phyloP scores from a whole-genome alignment of 106 monocot species.

The Phalaenopsis equestris region DNA sequence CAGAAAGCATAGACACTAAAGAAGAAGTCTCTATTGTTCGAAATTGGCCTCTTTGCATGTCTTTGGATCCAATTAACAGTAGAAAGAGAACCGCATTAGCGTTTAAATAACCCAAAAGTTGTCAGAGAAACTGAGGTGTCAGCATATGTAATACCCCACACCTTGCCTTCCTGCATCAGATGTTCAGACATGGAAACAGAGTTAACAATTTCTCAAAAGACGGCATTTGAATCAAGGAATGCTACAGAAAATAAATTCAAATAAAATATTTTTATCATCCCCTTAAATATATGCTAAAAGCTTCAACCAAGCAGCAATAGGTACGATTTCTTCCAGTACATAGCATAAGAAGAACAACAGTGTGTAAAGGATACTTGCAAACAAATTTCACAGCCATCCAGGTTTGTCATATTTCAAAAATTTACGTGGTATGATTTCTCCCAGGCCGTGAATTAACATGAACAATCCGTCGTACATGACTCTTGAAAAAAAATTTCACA shows the following conservation, averaged over 20 bases:
- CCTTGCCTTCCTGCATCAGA: conserved; percentile 6
- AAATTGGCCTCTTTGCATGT: background rate
- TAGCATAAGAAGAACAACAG: background rate
- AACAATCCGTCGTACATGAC: background rate
- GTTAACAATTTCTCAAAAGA: background rate
- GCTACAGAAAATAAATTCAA: background rate
- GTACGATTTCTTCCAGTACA: background rate
- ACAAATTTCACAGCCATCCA: background rate
- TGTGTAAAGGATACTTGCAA: background rate
- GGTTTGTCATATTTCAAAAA: background rate
- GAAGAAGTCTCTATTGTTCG: background rate
- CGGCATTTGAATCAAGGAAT: background rate
- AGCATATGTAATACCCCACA: background rate
- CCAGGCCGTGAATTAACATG: background rate
- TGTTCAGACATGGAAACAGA: background rate
- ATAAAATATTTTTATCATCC: background rate
- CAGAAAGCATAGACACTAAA: background rate
- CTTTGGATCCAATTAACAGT: background rate
- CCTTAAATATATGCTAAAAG: background rate
- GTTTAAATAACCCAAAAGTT: background rate
- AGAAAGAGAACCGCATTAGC: background rate
- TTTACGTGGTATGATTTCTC: background rate
- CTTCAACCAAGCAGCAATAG: background rate
- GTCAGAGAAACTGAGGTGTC: background rate
- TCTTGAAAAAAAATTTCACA: background rate